Evolutionary conservation across 495 filamentous ascomycete genomes (phyloP), one percentile per base, ranked within the genome.

Genomic region (Talaromyces proteolyticus): DNA sequence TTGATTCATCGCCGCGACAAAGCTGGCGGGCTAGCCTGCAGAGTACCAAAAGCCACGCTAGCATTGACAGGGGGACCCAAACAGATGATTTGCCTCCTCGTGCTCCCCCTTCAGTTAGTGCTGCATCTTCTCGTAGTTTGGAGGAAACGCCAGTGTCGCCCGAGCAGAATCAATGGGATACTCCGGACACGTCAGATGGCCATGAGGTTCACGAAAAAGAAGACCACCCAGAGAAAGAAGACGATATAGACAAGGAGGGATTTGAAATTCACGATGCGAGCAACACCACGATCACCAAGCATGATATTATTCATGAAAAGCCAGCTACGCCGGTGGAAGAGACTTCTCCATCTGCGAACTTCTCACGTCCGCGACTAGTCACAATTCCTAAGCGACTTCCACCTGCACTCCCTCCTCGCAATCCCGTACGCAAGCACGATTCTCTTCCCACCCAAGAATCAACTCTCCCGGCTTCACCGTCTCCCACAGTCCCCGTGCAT

Each of bases 301-400:
- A 68, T 23, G 74, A 77, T 14, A 10, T 69, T 81, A 16, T 77
- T 73, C 39, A 68, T 77, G 36, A 62, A 67, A 19, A 63, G 57
- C 23, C 51, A 55, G 10, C 47, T 0, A 71, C 72, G 10, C 73
- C 75, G 10, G 68, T 57, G 19, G 78, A 57, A 61, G 74, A 41
- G 37, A 73, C 51, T 63, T 74, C 51, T 60, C 70, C 48, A 60
- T 69, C 70, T 2, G 61, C 70, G 3, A 73, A 78, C 2, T 75
- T 88, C 38, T 77, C 77, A 16, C 75, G 80, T 41, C 84, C 84
- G 16, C 76, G 79, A 20, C 60, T 89, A 14, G 84, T 91, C 21
- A 85, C 77, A 18, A 89, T 91, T 59, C 80, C 85, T 1, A 88
- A 88, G 66, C 70, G 85, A 23, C 65, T 81, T 2, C 73, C 84